phyloP scores from a whole-genome alignment of 225 moss, liverwort and hornwort species.

The Pleurozium schreberi region DNA sequence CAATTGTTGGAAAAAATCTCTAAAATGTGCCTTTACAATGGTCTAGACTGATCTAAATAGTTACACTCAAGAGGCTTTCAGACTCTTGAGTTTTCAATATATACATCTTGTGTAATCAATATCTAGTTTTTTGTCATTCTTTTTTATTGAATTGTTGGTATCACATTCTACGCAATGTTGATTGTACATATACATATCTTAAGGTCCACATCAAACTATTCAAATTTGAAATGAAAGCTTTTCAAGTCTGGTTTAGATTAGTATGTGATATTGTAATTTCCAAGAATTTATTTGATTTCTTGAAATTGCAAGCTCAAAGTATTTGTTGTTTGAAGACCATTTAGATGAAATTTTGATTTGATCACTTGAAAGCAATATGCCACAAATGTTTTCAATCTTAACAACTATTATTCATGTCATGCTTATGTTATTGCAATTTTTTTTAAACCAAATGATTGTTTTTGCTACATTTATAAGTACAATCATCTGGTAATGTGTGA shows the following conservation, averaged over 20 bases:
- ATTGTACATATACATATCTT: neutral
- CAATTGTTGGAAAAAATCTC: neutral
- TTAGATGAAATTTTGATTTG: neutral
- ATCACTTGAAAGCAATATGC: neutral
- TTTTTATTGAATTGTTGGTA: rapidly evolving
- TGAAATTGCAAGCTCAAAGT: rapidly evolving
- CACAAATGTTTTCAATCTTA: too few relatives aligned
- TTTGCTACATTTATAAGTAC: neutral
- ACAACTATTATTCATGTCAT: neutral
- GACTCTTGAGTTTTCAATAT: neutral
- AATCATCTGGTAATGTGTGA: too few relatives aligned
- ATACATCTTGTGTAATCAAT: neutral
- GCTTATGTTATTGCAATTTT: neutral
- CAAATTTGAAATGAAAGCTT: neutral
- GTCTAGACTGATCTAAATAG: neutral
- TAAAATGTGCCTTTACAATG: neutral
- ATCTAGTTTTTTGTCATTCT: neutral
- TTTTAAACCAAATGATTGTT: neutral
- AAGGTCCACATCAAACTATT: neutral
- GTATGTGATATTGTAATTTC: neutral
- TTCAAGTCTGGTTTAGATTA: neutral
- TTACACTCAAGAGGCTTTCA: neutral
- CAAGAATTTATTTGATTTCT: neutral
- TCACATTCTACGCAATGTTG: neutral
- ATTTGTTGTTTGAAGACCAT: neutral